Percentiles rank a stretch among this genome's conserved stretches.
Evolutionary conservation across 129 eudicot species (phyloP).

Genomic region (Ambrosia artemisiifolia): DNA sequence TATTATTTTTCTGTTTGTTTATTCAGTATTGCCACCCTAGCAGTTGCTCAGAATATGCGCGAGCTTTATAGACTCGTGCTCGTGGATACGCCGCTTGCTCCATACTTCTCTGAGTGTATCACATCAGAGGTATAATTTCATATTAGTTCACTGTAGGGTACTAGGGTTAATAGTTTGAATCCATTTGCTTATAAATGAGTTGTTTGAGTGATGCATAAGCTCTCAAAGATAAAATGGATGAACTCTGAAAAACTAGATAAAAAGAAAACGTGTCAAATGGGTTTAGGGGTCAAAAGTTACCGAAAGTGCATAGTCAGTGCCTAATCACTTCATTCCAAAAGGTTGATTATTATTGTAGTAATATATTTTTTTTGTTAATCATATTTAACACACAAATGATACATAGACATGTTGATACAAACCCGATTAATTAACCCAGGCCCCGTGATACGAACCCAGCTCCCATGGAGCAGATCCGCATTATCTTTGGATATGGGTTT

Average conservation of each 20-base stretch:
- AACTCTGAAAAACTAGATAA: background rate
- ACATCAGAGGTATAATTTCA: constrained; percentile 75
- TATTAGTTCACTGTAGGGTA: background rate
- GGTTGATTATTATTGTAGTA: background rate
- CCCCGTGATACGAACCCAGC: no score
- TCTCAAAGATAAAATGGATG: background rate
- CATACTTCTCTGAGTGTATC: constrained; percentile 94
- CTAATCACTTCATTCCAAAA: background rate
- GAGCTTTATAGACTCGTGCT: constrained; percentile 91
- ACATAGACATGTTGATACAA: background rate
- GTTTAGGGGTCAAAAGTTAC: background rate
- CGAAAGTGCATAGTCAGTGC: background rate
- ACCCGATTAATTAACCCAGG: no score
- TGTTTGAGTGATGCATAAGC: background rate
- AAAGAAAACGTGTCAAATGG: background rate
- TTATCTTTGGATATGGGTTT: no score
- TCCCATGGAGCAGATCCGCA: no score
- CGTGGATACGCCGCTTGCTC: constrained; percentile 95
- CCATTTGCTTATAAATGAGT: background rate
- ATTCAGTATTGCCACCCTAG: constrained; percentile 83
- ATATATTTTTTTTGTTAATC: background rate
- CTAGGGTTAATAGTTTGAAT: background rate
- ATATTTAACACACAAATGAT: background rate
- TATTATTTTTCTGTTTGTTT: constrained; percentile 19
- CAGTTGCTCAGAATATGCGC: constrained; percentile 96